Evolutionary conservation across 2,329 filamentous ascomycete genomes (phyloP).

Genomic region (Conoideocrella luteorostrata): DNA sequence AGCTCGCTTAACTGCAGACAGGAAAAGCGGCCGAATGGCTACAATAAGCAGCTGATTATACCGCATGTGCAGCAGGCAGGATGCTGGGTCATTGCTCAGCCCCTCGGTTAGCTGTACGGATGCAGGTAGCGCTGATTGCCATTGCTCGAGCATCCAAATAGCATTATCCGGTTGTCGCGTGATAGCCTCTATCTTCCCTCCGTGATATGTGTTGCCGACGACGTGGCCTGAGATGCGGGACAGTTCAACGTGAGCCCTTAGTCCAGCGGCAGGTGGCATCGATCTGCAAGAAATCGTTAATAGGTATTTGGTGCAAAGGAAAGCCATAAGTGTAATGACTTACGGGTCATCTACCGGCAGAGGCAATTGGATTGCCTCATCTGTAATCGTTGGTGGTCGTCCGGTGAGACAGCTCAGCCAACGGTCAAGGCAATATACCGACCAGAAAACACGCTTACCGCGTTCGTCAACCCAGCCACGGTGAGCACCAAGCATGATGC

Average conservation of each 20-base stretch:
- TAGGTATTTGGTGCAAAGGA: neutral
- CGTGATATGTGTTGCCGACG: constrained; percentile 39
- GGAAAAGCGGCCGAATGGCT: constrained; percentile 40
- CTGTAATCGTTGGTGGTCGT: constrained; percentile 38
- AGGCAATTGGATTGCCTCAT: constrained; percentile 39
- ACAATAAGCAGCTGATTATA: constrained; percentile 46
- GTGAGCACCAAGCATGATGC: constrained; percentile 42
- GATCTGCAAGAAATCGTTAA: constrained; percentile 25
- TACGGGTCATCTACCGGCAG: constrained; percentile 35
- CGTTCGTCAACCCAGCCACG: constrained; percentile 36
- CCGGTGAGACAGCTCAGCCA: constrained; percentile 44
- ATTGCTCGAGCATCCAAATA: constrained; percentile 34
- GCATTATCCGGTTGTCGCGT: constrained; percentile 31
- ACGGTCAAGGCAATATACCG: constrained; percentile 43
- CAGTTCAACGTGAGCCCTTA: constrained; percentile 40
- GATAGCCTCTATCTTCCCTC: constrained; percentile 18
- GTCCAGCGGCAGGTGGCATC: constrained; percentile 36
- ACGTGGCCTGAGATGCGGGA: constrained; percentile 42
- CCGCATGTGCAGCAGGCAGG: constrained; percentile 41
- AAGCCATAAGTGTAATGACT: too few relatives aligned
- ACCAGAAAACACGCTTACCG: constrained; percentile 45
- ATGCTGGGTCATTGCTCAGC: constrained; percentile 33
- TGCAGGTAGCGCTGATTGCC: constrained; percentile 31
- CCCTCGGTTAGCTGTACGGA: constrained; percentile 30
- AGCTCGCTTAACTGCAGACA: constrained; percentile 39